Percentiles rank a stretch among this genome's conserved stretches.
These are phyloP conservation scores for Russula earlei DNA, from an alignment of 768 basidiomycete genomes.

Conservation along the genomic window DNA sequence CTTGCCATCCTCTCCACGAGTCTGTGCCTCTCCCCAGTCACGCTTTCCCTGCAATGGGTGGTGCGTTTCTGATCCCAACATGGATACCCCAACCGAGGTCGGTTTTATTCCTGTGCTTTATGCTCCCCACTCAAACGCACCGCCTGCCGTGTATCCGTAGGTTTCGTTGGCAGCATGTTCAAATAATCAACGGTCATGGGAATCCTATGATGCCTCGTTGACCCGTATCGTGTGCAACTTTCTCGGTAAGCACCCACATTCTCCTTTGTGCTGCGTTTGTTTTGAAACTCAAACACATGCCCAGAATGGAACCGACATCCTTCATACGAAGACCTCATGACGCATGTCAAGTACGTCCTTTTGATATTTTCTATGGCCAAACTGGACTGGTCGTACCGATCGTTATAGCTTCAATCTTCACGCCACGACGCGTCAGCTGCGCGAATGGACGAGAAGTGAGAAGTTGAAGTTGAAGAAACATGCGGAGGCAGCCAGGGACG, in stretches of 20 bases:
- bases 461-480: conserved; percentile 4
- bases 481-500: not conserved
- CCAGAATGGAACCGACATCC: conserved; percentile 9
- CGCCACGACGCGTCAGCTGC: not conserved
- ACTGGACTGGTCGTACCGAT: not conserved
- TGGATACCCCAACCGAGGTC: conserved; percentile 4
- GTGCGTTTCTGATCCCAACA: conserved; percentile 1
- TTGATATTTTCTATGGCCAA: not conserved
- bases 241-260: not conserved
- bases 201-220: conserved; percentile 18
- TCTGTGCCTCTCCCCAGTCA: conserved; percentile 18
- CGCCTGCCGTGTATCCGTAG: not conserved
- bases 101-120: not conserved
- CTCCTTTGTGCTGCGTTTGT: not conserved
- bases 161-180: conserved; percentile 20
- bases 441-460: conserved; percentile 15
- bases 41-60: conserved; percentile 18
- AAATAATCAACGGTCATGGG: conserved; percentile 22
- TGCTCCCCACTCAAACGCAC: not conserved
- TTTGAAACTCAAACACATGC: not conserved
- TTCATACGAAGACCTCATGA: conserved; percentile 19
- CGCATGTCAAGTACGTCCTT: conserved; percentile 12
- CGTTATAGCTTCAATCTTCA: conserved; percentile 8
- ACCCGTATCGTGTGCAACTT: conserved; percentile 10
- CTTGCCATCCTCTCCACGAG: conserved; percentile 7